Evolutionary conservation across 345 rosid genomes (phyloP).

Genomic region (Hibiscus syriacus): DNA sequence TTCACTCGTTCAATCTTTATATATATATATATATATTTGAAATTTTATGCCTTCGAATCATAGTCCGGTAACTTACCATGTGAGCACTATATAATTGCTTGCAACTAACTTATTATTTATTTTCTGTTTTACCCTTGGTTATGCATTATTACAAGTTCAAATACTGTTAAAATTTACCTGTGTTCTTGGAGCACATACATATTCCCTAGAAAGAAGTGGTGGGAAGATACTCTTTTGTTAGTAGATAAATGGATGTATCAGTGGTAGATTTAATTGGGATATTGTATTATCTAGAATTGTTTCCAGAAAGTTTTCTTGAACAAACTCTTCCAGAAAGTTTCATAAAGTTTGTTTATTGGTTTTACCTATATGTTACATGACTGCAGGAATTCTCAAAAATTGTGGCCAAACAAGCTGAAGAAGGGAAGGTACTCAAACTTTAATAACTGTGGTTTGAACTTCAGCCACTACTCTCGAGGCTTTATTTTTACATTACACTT

Average conservation of each 20-base stretch:
- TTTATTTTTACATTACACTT: neutral
- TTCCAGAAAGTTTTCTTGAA: neutral
- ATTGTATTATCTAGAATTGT: slow-evolving; percentile 6
- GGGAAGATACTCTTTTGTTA: neutral
- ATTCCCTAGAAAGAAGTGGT: neutral
- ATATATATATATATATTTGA: neutral
- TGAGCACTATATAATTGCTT: neutral
- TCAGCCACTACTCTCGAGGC: neutral
- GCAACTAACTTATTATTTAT: neutral
- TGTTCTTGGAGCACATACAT: neutral
- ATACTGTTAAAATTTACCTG: neutral
- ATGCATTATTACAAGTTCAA: neutral
- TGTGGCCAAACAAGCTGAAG: slow-evolving; percentile 90
- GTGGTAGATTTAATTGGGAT: slow-evolving; percentile 7
- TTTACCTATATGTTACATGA: neutral
- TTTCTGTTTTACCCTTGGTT: neutral
- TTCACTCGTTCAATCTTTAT: neutral
- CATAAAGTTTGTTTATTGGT: neutral
- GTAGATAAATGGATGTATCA: neutral
- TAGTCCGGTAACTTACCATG: neutral
- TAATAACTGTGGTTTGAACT: slow-evolving; percentile 3
- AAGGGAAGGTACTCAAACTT: slow-evolving; percentile 63
- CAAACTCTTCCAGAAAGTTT: neutral
- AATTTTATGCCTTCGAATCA: neutral
- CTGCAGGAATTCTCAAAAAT: slow-evolving; percentile 74